A percentile compares a stretch with the other conserved stretches of the same genome.
Evolutionary conservation across 2,329 filamentous ascomycete genomes (phyloP).

Genomic region (Aspergillus bombycis): DNA sequence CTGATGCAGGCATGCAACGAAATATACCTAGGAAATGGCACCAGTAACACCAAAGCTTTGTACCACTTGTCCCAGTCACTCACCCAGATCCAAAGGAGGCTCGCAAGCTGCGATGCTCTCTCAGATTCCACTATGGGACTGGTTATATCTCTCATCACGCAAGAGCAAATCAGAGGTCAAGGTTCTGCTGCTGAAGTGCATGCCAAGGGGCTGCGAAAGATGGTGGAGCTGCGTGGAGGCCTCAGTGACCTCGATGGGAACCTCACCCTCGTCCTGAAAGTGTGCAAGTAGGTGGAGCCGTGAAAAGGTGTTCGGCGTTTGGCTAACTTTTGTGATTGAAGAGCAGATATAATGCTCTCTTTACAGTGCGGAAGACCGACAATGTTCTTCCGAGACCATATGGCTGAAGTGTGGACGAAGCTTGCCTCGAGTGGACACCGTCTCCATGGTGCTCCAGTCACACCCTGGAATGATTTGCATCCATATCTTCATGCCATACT

Average conservation of each 20-base stretch:
- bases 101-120: constrained; percentile 12
- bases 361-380: constrained; percentile 10
- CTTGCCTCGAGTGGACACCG: not conserved
- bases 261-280: constrained; percentile 9
- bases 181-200: no score
- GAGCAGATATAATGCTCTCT: constrained; percentile 7
- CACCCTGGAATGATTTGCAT: constrained; percentile 1
- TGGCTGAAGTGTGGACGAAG: constrained; percentile 6
- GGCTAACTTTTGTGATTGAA: not conserved
- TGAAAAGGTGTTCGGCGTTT: not conserved
- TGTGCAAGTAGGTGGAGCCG: constrained; percentile 13
- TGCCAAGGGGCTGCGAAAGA: no score
- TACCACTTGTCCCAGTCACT: constrained; percentile 17
- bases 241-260: constrained; percentile 13
- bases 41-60: constrained; percentile 9
- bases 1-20: constrained; percentile 19
- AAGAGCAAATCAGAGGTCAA: no score
- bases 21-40: constrained; percentile 7
- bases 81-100: constrained; percentile 9
- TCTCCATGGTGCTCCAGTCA: not conserved
- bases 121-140: constrained; percentile 16
- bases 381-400: constrained; percentile 18
- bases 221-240: no score
- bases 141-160: not conserved
- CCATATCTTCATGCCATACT: constrained; percentile 6